Evolutionary conservation across 257 asterid genomes (phyloP), one percentile per base, ranked within the genome.

Genomic region (Forsythia suspensa): DNA sequence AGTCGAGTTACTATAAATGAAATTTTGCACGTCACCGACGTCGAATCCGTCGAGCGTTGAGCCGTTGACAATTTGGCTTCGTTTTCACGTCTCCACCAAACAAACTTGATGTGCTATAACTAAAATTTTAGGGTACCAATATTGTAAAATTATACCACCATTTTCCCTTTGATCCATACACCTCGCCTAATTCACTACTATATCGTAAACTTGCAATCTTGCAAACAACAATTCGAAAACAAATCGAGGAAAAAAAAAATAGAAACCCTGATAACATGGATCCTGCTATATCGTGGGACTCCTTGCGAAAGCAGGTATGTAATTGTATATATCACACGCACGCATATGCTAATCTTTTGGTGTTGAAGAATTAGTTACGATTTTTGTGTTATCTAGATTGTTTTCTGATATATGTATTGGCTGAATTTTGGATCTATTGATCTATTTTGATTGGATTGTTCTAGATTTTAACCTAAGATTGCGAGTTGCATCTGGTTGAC

Each of bases 231-330:
- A 63, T 21, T 63, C 70, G 70, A n/a, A 63, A 29, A 6, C 66
- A 57, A 24, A n/a, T 29, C 34, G 2, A n/a, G 66, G 66, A n/a
- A n/a, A n/a, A 55, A 55, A 55, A 52, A 52, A 55, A 2, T 5
- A 48, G 24, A 18, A 5, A 55, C 29, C 39, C 15, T 29, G 15
- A 29, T 63, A 63, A 40, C 66, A 91, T 89, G 95, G 98, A 94
- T 90, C 95, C 94, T 80, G 90, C 96, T 16, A 81, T 77, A 85
- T 91, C 98, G 39, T 94, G 98, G 98, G 98, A 94, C 82, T 89
- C 97, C 80, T 86, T 94, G 90, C 96, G 98, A 39, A 94, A 94
- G 77, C 97, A 94, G 98, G 98, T 92, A 46, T 46, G 57, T 37
- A 13, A 36, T 61, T 76, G 44, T 40, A 29, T 29, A 29, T 29